Percentiles rank a stretch among this genome's conserved stretches.
phyloP scores from a whole-genome alignment of 1,284 basidiomycete species.

The Ceratobasidium sp. region DNA sequence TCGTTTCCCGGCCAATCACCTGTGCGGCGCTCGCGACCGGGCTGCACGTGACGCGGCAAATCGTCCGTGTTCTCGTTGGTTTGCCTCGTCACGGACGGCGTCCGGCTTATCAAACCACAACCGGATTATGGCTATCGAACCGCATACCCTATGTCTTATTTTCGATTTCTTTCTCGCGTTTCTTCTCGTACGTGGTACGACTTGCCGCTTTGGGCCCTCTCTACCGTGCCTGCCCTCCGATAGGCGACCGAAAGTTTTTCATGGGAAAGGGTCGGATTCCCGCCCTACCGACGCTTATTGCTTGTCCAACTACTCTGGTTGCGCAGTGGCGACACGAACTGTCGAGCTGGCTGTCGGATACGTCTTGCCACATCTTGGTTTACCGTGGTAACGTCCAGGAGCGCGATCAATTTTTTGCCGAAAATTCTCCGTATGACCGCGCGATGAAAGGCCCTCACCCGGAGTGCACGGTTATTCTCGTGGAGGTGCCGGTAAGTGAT shows the following conservation, averaged over 20 bases:
- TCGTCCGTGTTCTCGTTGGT: too few species aligned
- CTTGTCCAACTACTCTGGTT: background rate
- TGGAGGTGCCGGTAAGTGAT: constrained; percentile 21
- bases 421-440: background rate
- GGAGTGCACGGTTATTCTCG: constrained; percentile 1
- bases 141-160: too few species aligned
- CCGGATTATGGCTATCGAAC: too few species aligned
- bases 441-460: background rate
- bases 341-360: background rate
- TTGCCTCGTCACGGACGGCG: too few species aligned
- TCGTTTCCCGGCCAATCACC: too few species aligned
- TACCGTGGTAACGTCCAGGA: background rate
- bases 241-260: background rate
- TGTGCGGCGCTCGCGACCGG: too few species aligned
- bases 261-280: background rate
- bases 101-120: too few species aligned
- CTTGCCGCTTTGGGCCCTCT: too few species aligned
- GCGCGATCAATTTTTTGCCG: background rate
- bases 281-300: background rate
- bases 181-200: too few species aligned
- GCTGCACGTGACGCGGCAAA: too few species aligned
- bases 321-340: background rate
- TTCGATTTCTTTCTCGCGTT: too few species aligned
- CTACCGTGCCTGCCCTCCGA: too few species aligned
- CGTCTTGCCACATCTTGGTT: background rate